Base-by-base conservation (phyloP, 208 protist genomes). In the Trypanosoma vivax region DNA sequence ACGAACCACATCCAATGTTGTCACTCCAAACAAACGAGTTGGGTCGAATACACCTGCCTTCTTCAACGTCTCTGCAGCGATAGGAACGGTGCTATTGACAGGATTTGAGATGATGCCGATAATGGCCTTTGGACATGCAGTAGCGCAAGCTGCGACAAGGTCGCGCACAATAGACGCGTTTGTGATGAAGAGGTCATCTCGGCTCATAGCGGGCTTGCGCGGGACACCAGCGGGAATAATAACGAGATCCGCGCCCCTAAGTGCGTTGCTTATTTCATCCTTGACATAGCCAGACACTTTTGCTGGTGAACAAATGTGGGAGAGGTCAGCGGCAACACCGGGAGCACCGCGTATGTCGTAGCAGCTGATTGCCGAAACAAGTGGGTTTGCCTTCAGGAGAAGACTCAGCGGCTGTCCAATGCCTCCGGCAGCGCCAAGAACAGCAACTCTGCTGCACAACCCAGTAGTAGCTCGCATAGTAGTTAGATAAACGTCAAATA, bases 331-430 rank as follows among this genome's bases (percentile, higher is more conserved):
- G 7, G 91, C 91, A 33, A 95, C 87, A 29, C 91, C 88, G 11
- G 76, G 76, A 2, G 71, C 80, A 27, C 84, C 78, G n/a, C 60
- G 59, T 27, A 97, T 62, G 70, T 97, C 93, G 70, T 96, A 96
- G n/a, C 95, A 75, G 29, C 70, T 69, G 14, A 97, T 76, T n/a
- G 65, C 49, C 0, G 67, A 76, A 21, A 94, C 86, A n/a, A 82
- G 70, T 0, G 70, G 73, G 39, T 65, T 70, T 58, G 57, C 69
- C 65, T 98, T 98, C 42, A 97, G 41, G 5, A 98, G 85, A 31
- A 98, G 70, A 3, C 92, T 94, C 13, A 98, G 78, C 14, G 96
- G 93, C 80, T 97, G 95, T 34, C 96, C 96, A 60, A 98, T 98
- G 51, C 96, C 96, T 62, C 96, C 95, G 18, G 83, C 90, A 34